Base-by-base conservation (phyloP, 176 grass and related monocot genomes). In the Saccharum spontaneum region DNA sequence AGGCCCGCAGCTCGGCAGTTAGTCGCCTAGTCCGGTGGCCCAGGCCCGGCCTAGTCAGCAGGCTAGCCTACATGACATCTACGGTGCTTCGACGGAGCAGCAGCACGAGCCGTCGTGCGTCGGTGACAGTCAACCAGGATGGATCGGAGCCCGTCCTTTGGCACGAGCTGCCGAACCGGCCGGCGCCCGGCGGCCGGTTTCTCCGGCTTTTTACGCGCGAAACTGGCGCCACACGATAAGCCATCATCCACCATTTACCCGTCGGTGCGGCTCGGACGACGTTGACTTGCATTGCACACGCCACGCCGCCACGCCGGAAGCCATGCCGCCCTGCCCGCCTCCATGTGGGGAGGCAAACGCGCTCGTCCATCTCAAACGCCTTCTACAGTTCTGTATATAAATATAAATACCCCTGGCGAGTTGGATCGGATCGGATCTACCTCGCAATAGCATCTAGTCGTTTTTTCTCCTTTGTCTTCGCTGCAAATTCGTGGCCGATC, bases 381-480 rank as follows among this genome's bases (percentile, higher is more conserved):
- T 36, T 76, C 8, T 20, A 37, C 10, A 54, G 15, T 49, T 49
- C 4, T 46, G 44, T 46, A 13, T 5, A 13, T 5, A 15, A 57
- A 5, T 67, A 76, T 83, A 83, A 75, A 71, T 70, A 41, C 24
- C 63, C 13, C 52, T 26, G 20, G 11, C 20, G 28, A 2, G 60
- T 38, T 11, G 28, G 82, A 30, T 23, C 18, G 31, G 87, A 81
- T 90, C 36, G 28, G 86, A 54, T 54, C 49, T 2, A 84, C 84
- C 79, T 78, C 63, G 55, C 40, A 22, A 57, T 28, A 28, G 28
- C 28, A 28, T 68, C 71, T 10, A 24, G 40, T 31, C 64, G 41
- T 63, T 15, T 30, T 17, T 0, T 12, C 1, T 2, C n/a, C 28
- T 39, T 1, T 64, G 9, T 60, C n/a, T 11, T 5, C 15, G 17